phyloP scores from a whole-genome alignment of 495 filamentous ascomycete genomes.

The Hypoxylon lienhwacheense region DNA sequence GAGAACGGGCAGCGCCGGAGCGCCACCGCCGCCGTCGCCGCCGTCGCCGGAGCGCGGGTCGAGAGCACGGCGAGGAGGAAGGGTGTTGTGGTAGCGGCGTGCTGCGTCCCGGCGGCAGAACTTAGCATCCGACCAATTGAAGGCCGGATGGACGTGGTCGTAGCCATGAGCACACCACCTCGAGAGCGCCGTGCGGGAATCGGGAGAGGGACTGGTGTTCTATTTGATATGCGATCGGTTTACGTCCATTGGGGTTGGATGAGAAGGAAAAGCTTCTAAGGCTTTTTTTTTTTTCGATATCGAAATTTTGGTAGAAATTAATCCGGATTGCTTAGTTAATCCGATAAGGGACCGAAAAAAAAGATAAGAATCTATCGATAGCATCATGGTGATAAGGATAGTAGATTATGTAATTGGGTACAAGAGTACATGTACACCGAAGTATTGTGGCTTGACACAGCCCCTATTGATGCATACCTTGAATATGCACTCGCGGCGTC shows the following conservation, averaged over 20 bases:
- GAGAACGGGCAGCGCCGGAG: constrained; percentile 36
- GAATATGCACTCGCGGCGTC: not conserved
- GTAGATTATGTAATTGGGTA: not conserved
- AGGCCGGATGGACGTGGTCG: constrained; percentile 48
- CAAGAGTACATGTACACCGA: too few species aligned
- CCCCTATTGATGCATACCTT: not conserved
- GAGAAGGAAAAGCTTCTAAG: too few species aligned
- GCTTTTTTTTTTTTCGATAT: too few species aligned
- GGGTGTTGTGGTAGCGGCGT: constrained; percentile 14
- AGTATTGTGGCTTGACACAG: not conserved
- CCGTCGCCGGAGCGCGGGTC: constrained; percentile 2
- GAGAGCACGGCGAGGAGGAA: constrained; percentile 17
- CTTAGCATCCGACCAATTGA: constrained; percentile 42
- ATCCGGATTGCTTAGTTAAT: constrained; percentile 30
- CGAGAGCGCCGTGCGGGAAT: constrained; percentile 2
- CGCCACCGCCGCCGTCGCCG: too few species aligned
- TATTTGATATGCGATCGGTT: constrained; percentile 3
- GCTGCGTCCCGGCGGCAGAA: constrained; percentile 8
- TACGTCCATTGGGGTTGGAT: constrained; percentile 6
- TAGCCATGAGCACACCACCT: constrained; percentile 42
- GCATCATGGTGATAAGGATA: too few species aligned
- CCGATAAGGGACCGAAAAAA: constrained; percentile 15
- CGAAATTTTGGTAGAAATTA: constrained; percentile 37
- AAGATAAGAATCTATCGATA: not conserved
- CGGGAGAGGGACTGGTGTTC: not conserved